A percentile compares a stretch with the other conserved stretches of the same genome.
Evolutionary conservation across 139 green algal genomes (phyloP).

Genomic region (Picochlorum costavermella): DNA sequence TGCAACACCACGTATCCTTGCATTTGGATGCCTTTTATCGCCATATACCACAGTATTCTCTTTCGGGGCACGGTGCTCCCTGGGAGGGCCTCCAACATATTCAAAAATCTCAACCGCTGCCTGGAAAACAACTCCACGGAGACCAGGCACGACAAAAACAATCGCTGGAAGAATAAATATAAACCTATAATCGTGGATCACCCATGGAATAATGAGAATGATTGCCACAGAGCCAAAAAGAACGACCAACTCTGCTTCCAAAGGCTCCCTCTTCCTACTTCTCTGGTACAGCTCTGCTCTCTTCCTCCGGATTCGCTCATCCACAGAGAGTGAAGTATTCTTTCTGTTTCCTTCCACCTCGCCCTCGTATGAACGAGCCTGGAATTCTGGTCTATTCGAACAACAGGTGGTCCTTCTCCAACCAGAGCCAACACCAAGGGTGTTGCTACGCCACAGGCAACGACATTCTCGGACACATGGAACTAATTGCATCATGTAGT

Average conservation of each 20-base stretch:
- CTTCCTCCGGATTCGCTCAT: not conserved
- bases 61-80: too few species aligned
- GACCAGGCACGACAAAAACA: slow-evolving; percentile 7
- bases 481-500: too few species aligned
- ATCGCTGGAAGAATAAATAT: slow-evolving; percentile 3
- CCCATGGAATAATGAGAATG: slow-evolving; percentile 9
- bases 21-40: too few species aligned
- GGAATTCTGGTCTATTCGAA: too few species aligned
- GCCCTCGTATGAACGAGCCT: too few species aligned
- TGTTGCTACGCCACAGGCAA: too few species aligned
- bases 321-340: not conserved
- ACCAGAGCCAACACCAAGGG: too few species aligned
- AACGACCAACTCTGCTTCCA: slow-evolving; percentile 19
- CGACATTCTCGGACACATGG: too few species aligned
- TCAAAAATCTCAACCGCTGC: slow-evolving; percentile 2
- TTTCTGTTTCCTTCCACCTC: not conserved
- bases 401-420: too few species aligned
- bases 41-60: too few species aligned
- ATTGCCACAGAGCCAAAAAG: slow-evolving; percentile 13
- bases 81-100: not conserved
- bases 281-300: not conserved
- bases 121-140: not conserved
- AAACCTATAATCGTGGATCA: slow-evolving; percentile 5
- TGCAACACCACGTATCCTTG: too few species aligned
- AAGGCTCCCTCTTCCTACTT: slow-evolving; percentile 11